A percentile compares a stretch with the other conserved stretches of the same genome.
Evolutionary conservation across 441 rosid species (phyloP).

Genomic region (Croton setiger): DNA sequence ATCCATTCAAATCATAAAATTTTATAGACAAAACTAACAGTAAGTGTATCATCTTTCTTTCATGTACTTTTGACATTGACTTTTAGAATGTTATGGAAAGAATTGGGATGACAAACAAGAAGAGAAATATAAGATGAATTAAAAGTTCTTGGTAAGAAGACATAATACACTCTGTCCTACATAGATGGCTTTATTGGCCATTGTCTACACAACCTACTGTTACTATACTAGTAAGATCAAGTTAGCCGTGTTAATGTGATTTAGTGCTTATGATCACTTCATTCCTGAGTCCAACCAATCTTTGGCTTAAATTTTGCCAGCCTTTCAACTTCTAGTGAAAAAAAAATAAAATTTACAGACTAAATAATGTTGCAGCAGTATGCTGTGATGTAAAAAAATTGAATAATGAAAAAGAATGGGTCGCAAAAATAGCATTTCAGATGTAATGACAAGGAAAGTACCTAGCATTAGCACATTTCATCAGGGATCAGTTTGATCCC

Average conservation of each 20-base stretch:
- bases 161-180: background rate
- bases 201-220: background rate
- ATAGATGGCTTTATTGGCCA: too few species aligned
- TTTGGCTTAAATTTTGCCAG: conserved; percentile 14
- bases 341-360: background rate
- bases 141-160: background rate
- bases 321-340: conserved; percentile 8
- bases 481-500: conserved; percentile 31
- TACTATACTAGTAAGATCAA: conserved; percentile 3
- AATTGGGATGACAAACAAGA: background rate
- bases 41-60: background rate
- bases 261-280: conserved; percentile 13
- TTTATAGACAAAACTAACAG: background rate
- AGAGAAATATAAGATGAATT: background rate
- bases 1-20: background rate
- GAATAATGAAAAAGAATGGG: background rate
- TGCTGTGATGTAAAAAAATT: background rate
- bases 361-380: conserved; percentile 9
- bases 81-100: background rate
- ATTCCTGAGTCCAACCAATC: conserved; percentile 11
- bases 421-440: background rate
- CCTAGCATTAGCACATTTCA: background rate
- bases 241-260: background rate
- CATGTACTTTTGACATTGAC: too few species aligned
- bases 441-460: conserved; percentile 9